These are phyloP conservation scores for Apiospora saccharicola DNA, from an alignment of 2,329 filamentous ascomycete species.

Conservation along the genomic window DNA sequence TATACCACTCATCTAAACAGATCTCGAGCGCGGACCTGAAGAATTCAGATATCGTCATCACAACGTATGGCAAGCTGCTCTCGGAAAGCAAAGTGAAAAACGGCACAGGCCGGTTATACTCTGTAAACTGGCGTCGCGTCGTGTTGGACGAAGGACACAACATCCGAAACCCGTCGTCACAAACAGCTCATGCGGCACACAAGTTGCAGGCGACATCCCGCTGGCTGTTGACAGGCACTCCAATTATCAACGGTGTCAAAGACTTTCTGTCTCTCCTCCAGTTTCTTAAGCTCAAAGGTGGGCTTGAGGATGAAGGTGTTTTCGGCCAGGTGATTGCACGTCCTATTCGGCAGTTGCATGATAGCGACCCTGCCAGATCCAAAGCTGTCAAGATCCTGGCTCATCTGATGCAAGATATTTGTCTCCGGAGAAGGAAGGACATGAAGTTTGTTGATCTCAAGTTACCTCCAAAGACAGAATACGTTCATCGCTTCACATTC, in stretches of 20 bases:
- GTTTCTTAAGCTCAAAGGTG: constrained; percentile 79
- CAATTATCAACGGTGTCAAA: constrained; percentile 82
- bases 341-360: constrained; percentile 46
- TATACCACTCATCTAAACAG: constrained; percentile 72
- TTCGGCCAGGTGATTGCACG: constrained; percentile 78
- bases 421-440: constrained; percentile 82
- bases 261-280: constrained; percentile 83
- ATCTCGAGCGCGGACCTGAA: constrained; percentile 64
- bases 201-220: constrained; percentile 73
- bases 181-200: constrained; percentile 73
- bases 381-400: constrained; percentile 68
- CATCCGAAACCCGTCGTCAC: constrained; percentile 80
- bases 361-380: constrained; percentile 25
- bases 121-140: constrained; percentile 76
- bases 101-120: constrained; percentile 50
- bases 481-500: constrained; percentile 78
- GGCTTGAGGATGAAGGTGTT: constrained; percentile 74
- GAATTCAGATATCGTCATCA: constrained; percentile 79
- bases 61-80: constrained; percentile 81
- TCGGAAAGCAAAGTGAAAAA: constrained; percentile 65
- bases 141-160: constrained; percentile 86
- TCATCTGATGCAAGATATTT: constrained; percentile 83
- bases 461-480: constrained; percentile 79
- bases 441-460: constrained; percentile 88
- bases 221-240: constrained; percentile 83